A percentile compares a stretch with the other conserved stretches of the same genome.
Conservation (phyloP, 352 stramenopile species). For the Globisporangium parvum region DNA sequence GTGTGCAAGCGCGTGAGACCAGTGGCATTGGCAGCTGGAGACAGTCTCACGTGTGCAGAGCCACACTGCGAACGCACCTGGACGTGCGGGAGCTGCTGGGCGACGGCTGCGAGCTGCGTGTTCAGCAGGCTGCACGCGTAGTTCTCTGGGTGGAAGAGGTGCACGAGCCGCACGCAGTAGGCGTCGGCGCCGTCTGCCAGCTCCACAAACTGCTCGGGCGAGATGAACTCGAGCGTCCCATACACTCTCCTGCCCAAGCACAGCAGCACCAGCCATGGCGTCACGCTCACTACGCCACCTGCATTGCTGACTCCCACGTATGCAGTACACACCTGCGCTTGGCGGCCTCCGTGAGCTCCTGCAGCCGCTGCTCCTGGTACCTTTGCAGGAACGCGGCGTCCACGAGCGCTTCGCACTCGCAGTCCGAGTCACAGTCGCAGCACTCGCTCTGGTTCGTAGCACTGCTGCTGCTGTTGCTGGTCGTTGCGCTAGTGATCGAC, state of each 20-base stretch:
- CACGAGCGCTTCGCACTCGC: constrained; percentile 37
- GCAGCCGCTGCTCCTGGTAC: constrained; percentile 57
- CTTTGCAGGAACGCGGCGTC: constrained; percentile 52
- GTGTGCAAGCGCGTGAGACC: neutral
- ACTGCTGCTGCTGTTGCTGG: neutral
- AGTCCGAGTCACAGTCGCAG: constrained; percentile 16
- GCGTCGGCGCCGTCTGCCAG: constrained; percentile 23
- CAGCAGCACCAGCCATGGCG: neutral
- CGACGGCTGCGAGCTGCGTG: constrained; percentile 49
- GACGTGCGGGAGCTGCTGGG: constrained; percentile 41
- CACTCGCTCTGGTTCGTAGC: constrained; percentile 7
- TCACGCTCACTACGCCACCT: too few relatives aligned
- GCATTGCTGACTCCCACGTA: too few relatives aligned
- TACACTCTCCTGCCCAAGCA: constrained; percentile 25
- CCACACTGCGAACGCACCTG: constrained; percentile 29
- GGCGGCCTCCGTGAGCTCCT: constrained; percentile 47
- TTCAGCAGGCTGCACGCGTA: constrained; percentile 74
- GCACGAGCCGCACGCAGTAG: constrained; percentile 33
- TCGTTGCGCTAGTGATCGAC: constrained; percentile 4
- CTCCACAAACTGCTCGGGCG: constrained; percentile 49
- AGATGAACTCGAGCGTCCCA: constrained; percentile 52
- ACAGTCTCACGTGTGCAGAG: neutral
- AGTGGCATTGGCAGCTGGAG: neutral
- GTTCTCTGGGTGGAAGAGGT: constrained; percentile 67
- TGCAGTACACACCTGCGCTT: constrained; percentile 14